Evolutionary conservation across 129 eudicot genomes (phyloP), one percentile per base, ranked within the genome.

Genomic region (Deinandra increscens): DNA sequence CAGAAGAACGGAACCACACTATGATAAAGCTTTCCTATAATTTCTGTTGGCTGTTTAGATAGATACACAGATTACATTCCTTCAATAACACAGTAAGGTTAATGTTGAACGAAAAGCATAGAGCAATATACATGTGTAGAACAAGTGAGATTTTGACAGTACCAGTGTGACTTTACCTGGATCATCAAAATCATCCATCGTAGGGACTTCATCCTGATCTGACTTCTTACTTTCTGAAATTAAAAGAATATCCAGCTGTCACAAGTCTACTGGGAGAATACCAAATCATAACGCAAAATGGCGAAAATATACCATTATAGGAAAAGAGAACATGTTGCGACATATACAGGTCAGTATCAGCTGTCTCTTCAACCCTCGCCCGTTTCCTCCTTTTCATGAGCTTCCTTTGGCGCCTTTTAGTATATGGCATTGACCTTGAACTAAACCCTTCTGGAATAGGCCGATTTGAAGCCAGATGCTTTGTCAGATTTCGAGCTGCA

Each of bases 361-460:
- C 72, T 58, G 84, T 78, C n/a, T 83, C 85, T 76, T 93, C 98
- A 19, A 86, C 72, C 73, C 77, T 87, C 70, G 83, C 81, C 34
- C 98, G 78, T 49, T 87, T 93, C 81, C 95, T 82, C 76, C 98
- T 93, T 78, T 81, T 93, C 87, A 93, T 61, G 64, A 82, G 80
- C 85, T 76, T 89, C 71, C 73, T 78, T 56, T 82, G 74, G 33
- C 71, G 80, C 38, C 76, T 70, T 34, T 77, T 51, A 45, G 78
- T 69, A 81, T 51, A 86, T 10, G 96, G 87, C 75, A 88, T 62
- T 20, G 96, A 86, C 60, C 78, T 86, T 37, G 92, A 86, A 68
- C 92, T 82, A 55, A 68, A 72, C 20, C 84, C 86, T 76, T 84
- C 90, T 6, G 79, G 75, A 49, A 79, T 69, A 14, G 62, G 34